Evolutionary conservation across 2,329 filamentous ascomycete species (phyloP), one percentile per base, ranked within the genome.

Genomic region (Scopulariopsis brevicaulis): DNA sequence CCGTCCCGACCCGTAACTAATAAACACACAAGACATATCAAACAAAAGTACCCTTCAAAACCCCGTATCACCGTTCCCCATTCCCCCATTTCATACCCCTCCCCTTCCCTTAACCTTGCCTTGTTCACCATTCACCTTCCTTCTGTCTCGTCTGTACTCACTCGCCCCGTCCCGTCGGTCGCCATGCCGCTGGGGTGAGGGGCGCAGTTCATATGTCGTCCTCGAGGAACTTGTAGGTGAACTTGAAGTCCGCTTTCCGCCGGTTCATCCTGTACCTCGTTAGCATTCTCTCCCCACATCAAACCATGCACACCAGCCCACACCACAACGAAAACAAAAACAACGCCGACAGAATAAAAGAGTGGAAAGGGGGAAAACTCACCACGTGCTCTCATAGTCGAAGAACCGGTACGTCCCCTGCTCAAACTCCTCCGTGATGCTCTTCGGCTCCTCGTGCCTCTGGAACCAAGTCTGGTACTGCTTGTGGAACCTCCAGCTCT

Each of bases 401-500:
- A 99, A 99, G 78, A 99, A 99, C 55, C 94, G 86, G 77, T 99
- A 99, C 25, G 94, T 99, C 62, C 94, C 94, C 74, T 99, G 94
- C 75, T 99, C 94, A 69, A 90, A 97, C 74, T 99, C 94, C 72
- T 99, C 94, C 0, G 94, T 97, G 68, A 99, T 99, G 65, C 86
- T 92, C 78, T 99, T 99, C 20, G 94, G 94, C 76, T 99, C 94
- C 69, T 99, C 94, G 64, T 99, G 94, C 56, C 94, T 83, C 73
- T 99, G 94, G 68, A 99, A 99, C 94, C 94, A 99, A 1, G 94
- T 99, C 72, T 96, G 94, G 69, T 99, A 99, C 72, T 97, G 94
- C 78, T 99, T 99, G 75, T 99, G 94, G 71, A 99, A 99, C 59
- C 94, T 83, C 94, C 94, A 99, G 72, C 92, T 96, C 73, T 99